Conservation (phyloP, 768 basidiomycete genomes). For the Hebeloma cylindrosporum region DNA sequence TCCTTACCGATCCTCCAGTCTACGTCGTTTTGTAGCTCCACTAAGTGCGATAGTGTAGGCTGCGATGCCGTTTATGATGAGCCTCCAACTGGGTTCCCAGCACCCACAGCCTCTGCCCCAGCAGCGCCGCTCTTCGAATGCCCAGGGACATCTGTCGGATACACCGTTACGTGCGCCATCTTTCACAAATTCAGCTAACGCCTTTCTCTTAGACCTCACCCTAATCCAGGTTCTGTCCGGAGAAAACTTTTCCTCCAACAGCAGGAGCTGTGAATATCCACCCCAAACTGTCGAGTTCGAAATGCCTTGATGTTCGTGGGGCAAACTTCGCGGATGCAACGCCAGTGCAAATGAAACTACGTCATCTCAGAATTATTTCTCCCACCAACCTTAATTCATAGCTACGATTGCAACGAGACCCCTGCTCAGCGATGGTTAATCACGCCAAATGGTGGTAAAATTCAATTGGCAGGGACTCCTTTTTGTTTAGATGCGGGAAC, state of each 20-base stretch:
- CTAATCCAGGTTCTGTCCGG: conserved; percentile 17
- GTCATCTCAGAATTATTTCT: not conserved
- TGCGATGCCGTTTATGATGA: conserved; percentile 20
- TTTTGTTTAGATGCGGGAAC: conserved; percentile 29
- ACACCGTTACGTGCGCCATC: conserved; percentile 23
- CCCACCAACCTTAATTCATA: not conserved
- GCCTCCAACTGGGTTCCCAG: conserved; percentile 26
- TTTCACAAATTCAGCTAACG: not conserved
- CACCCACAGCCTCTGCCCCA: conserved; percentile 12
- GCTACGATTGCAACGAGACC: conserved; percentile 29
- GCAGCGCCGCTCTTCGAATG: conserved; percentile 21
- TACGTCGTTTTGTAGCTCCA: conserved; percentile 18
- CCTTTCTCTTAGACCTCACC: not conserved
- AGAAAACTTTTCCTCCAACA: conserved; percentile 11
- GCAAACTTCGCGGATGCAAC: conserved; percentile 24
- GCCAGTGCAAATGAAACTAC: conserved; percentile 26
- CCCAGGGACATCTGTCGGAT: conserved; percentile 19
- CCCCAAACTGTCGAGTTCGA: conserved; percentile 18
- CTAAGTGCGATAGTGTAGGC: conserved; percentile 20
- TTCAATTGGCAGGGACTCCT: conserved; percentile 18
- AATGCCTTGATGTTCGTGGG: conserved; percentile 31
- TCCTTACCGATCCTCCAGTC: not conserved
- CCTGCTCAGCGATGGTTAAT: conserved; percentile 27
- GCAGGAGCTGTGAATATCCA: conserved; percentile 21
- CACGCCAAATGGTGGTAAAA: conserved; percentile 7